Conservation (phyloP, 2,329 filamentous ascomycete species). For the Penicillium palitans region DNA sequence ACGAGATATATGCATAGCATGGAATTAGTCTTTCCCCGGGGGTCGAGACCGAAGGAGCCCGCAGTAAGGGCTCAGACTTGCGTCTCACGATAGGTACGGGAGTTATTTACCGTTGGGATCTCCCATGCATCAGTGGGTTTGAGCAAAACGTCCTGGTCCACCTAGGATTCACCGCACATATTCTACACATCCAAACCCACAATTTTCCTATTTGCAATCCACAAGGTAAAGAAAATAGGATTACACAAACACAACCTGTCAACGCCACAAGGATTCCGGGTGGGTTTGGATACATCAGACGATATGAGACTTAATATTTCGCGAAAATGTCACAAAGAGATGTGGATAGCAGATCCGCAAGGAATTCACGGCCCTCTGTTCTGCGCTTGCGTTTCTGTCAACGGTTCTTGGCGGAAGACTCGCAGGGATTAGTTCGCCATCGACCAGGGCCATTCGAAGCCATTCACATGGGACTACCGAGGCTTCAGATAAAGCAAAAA, state of each 20-base stretch:
- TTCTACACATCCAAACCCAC: slow-evolving; percentile 7
- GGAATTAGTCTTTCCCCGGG: background rate
- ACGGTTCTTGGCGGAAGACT: slow-evolving; percentile 8
- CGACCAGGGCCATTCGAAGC: background rate
- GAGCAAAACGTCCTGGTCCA: slow-evolving; percentile 4
- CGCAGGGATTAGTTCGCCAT: slow-evolving; percentile 1
- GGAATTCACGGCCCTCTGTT: slow-evolving; percentile 10
- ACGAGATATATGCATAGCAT: slow-evolving; percentile 13
- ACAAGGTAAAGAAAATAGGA: slow-evolving; percentile 1
- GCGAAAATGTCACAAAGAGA: slow-evolving; percentile 11
- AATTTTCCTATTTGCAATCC: background rate
- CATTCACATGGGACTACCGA: slow-evolving; percentile 14
- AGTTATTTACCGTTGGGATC: slow-evolving; percentile 9
- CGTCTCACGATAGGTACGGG: slow-evolving; percentile 3
- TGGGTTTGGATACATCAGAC: slow-evolving; percentile 19
- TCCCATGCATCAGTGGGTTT: slow-evolving; percentile 12
- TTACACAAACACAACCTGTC: slow-evolving; percentile 1
- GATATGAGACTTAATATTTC: slow-evolving; percentile 5
- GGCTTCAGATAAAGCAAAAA: slow-evolving; percentile 9
- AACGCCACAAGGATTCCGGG: slow-evolving; percentile 14
- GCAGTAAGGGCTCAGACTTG: slow-evolving; percentile 7
- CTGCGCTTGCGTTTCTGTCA: slow-evolving; percentile 6
- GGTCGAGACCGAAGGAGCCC: slow-evolving; percentile 4
- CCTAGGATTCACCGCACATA: slow-evolving; percentile 3
- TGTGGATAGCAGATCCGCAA: slow-evolving; percentile 12